Conservation (phyloP, 129 eudicot species). For the Silybum marianum region DNA sequence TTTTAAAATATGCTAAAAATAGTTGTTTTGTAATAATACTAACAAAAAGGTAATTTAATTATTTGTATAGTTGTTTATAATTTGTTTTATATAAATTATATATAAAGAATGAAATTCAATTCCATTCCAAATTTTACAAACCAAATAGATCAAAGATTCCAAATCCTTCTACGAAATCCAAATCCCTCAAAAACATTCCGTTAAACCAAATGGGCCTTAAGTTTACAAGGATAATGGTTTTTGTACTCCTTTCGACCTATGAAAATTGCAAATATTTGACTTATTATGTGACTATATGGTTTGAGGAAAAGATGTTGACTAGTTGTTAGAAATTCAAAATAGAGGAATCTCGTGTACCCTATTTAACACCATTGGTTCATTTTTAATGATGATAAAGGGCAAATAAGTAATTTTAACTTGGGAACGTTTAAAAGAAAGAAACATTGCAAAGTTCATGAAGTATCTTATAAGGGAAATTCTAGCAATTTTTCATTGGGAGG, state of each 20-base stretch:
- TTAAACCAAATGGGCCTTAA: too few species aligned
- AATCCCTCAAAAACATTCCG: too few species aligned
- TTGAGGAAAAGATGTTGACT: background rate
- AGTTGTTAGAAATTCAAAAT: background rate
- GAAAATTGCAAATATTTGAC: too few species aligned
- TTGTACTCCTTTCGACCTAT: too few species aligned
- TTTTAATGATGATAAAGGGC: background rate
- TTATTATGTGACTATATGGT: background rate
- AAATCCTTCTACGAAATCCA: background rate
- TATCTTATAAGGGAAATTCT: background rate
- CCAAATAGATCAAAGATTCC: too few species aligned
- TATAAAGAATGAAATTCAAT: background rate
- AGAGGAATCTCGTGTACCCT: background rate
- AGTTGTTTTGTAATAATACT: too few species aligned
- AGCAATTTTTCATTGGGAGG: background rate
- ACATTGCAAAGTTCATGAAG: background rate
- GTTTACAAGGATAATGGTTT: too few species aligned
- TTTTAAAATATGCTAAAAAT: too few species aligned
- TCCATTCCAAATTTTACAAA: too few species aligned
- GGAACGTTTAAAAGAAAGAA: background rate
- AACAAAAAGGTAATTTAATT: too few species aligned
- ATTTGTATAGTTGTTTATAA: too few species aligned
- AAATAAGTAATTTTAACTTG: background rate
- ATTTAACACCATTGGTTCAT: background rate
- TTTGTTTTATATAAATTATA: too few species aligned